Evolutionary conservation across 2,329 filamentous ascomycete genomes (phyloP).

Genomic region (Fusarium tuaranense): DNA sequence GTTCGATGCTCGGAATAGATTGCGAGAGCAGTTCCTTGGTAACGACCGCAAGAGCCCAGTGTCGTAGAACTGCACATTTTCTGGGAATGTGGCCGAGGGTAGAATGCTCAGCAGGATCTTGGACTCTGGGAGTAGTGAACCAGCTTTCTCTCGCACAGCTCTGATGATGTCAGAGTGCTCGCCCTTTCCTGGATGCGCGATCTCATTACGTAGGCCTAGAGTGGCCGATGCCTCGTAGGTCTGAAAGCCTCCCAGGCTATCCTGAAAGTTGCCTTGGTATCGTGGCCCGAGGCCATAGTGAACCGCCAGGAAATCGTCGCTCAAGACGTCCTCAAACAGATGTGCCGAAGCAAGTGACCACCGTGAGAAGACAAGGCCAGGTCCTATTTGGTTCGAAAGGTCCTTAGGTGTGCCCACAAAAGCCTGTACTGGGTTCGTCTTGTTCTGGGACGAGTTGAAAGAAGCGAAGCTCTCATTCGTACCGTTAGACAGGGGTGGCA

Average conservation of each 20-base stretch:
- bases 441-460: slow-evolving; percentile 68
- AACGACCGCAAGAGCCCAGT: slow-evolving; percentile 80
- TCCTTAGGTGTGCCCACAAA: slow-evolving; percentile 95
- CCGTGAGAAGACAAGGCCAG: slow-evolving; percentile 78
- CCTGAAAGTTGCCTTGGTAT: slow-evolving; percentile 97
- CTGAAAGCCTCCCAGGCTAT: slow-evolving; percentile 94
- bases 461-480: slow-evolving; percentile 78
- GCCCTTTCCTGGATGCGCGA: slow-evolving; percentile 88
- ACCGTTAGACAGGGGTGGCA: slow-evolving; percentile 72
- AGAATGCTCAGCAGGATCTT: slow-evolving; percentile 87
- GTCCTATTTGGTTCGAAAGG: slow-evolving; percentile 80
- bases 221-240: slow-evolving; percentile 95
- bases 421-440: slow-evolving; percentile 81
- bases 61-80: slow-evolving; percentile 83
- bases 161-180: slow-evolving; percentile 91
- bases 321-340: slow-evolving; percentile 86
- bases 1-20: slow-evolving; percentile 55
- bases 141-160: slow-evolving; percentile 88
- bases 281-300: slow-evolving; percentile 89
- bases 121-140: slow-evolving; percentile 82
- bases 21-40: slow-evolving; percentile 78
- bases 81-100: slow-evolving; percentile 82
- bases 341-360: slow-evolving; percentile 94
- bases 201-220: slow-evolving; percentile 90
- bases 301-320: slow-evolving; percentile 91